Base-by-base conservation (phyloP, 345 rosid species). In the Arabidopsis arenosa region DNA sequence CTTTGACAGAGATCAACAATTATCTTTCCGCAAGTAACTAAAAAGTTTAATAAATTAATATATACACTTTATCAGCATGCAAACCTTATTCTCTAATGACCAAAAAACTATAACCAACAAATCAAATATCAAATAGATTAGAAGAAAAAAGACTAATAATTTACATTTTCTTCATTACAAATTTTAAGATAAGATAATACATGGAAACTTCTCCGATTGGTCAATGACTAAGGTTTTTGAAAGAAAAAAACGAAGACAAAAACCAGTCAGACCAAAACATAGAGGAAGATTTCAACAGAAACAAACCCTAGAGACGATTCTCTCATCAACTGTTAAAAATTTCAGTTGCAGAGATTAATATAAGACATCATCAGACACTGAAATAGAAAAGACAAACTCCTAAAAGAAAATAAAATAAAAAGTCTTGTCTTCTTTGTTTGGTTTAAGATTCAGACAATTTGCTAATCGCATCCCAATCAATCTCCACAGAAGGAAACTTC, bases 401-500 rank as follows among this genome's bases (percentile, higher is more conserved):
- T 9, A 43, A 37, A 71, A 39, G 23, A 57, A 64, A 41, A 51
- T 0, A 1, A 21, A 55, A 67, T 3, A 6, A 7, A 48, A 21
- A 49, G 13, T 7, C 53, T 17, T n/a, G 2, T 37, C 9, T 9
- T 37, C 9, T 9, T 47, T 23, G 4, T 9, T 64, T 1, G 2
- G 54, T 65, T 26, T 37, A 80, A 63, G 69, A 78, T 69, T 83
- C 87, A 21, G 83, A 84, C 71, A 76, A 79, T 71, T 82, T 83
- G 43, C 81, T 77, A 40, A 89, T 87, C 2, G 91, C 91, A 70
- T 87, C 93, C 97, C 97, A 90, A 64, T 93, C 98, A 36, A 93
- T 93, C 85, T 93, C 97, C 78, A 85, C 84, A 1, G 97, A 93
- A 11, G 95, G 98, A 63, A 2, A 85, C 80, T 89, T 93, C 74